These are phyloP conservation scores for Ilex asprella DNA, from an alignment of 257 asterid genomes.

Conservation along the genomic window DNA sequence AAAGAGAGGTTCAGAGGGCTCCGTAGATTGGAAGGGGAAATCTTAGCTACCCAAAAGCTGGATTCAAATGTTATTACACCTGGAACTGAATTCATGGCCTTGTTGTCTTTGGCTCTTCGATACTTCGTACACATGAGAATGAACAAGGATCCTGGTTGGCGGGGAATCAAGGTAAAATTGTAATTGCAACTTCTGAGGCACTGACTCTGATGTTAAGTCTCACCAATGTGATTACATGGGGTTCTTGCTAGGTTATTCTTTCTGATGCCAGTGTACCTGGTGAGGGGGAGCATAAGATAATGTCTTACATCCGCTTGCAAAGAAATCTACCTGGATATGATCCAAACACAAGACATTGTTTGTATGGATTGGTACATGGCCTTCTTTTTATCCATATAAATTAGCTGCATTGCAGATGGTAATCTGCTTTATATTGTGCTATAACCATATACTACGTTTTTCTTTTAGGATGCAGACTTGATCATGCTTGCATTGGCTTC, in stretches of 20 bases:
- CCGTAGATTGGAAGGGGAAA: slow-evolving; percentile 7
- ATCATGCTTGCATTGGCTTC: slow-evolving; percentile 63
- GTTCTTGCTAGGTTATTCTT: slow-evolving; percentile 46
- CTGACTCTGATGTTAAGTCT: background rate
- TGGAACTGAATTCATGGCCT: slow-evolving; percentile 66
- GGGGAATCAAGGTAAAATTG: slow-evolving; percentile 42
- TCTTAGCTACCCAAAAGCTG: slow-evolving; percentile 16
- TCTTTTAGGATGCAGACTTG: slow-evolving; percentile 59
- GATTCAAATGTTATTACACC: slow-evolving; percentile 76
- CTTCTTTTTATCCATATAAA: background rate
- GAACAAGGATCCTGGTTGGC: slow-evolving; percentile 55
- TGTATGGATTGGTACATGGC: slow-evolving; percentile 63
- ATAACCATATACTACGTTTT: slow-evolving; percentile 2
- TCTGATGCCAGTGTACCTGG: slow-evolving; percentile 84
- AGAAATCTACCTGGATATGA: slow-evolving; percentile 65
- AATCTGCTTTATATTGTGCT: no score
- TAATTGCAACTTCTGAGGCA: background rate
- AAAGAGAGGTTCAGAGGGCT: slow-evolving; percentile 11
- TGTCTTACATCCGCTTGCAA: slow-evolving; percentile 74
- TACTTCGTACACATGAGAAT: slow-evolving; percentile 44
- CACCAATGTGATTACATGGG: slow-evolving; percentile 4
- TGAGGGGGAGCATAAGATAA: slow-evolving; percentile 74
- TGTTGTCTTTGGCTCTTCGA: slow-evolving; percentile 45
- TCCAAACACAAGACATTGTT: slow-evolving; percentile 69
- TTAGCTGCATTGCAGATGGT: no score